Percentiles rank a stretch among this genome's conserved stretches.
Evolutionary conservation across 2,329 filamentous ascomycete species (phyloP).

Genomic region (Alternaria burnsii): DNA sequence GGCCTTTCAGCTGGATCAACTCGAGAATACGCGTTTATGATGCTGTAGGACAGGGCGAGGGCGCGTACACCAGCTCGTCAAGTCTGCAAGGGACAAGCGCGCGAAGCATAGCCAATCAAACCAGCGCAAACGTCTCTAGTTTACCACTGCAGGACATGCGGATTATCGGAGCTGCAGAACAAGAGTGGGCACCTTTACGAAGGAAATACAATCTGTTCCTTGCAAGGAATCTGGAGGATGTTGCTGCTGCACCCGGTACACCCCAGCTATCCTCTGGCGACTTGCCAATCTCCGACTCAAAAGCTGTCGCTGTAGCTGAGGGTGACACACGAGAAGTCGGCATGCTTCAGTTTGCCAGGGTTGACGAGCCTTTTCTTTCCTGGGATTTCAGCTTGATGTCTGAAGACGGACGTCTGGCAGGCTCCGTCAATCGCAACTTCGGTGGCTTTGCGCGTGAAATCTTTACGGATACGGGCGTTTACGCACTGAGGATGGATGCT

Average conservation of each 20-base stretch:
- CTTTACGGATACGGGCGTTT: constrained; percentile 72
- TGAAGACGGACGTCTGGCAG: constrained; percentile 61
- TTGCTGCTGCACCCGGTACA: constrained; percentile 46
- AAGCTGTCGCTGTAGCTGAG: constrained; percentile 56
- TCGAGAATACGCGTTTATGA: constrained; percentile 59
- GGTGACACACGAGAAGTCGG: constrained; percentile 51
- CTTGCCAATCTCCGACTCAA: constrained; percentile 59
- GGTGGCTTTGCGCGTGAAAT: constrained; percentile 69
- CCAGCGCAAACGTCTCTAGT: constrained; percentile 62
- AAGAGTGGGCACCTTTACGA: constrained; percentile 69
- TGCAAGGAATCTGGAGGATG: constrained; percentile 58
- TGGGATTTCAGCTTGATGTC: constrained; percentile 70
- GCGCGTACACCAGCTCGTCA: constrained; percentile 51
- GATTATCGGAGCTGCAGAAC: constrained; percentile 69
- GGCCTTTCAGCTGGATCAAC: constrained; percentile 71
- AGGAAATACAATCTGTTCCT: constrained; percentile 72
- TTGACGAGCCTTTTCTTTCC: constrained; percentile 69
- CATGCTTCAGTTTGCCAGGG: constrained; percentile 68
- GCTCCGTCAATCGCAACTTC: constrained; percentile 71
- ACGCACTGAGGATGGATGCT: constrained; percentile 70
- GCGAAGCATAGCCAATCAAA: constrained; percentile 54
- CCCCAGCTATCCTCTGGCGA: constrained; percentile 54
- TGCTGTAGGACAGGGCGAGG: constrained; percentile 30
- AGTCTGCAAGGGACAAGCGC: constrained; percentile 57
- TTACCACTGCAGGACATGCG: constrained; percentile 66